A percentile compares a stretch with the other conserved stretches of the same genome.
phyloP scores from a whole-genome alignment of 371 early-diverging fungal species.

The Furculomyces boomerangus region DNA sequence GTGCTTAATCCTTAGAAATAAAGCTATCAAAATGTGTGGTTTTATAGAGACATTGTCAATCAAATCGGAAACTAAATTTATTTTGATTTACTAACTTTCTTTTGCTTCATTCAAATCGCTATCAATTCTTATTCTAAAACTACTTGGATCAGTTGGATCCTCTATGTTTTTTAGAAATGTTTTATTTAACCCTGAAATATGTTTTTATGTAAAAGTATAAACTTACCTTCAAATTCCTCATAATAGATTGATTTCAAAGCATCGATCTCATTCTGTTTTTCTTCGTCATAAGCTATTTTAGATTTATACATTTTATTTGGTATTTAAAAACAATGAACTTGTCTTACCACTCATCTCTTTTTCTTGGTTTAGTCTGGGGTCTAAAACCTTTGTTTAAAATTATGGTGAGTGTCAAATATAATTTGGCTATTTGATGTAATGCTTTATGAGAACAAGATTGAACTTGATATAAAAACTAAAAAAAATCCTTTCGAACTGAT shows the following conservation, averaged over 20 bases:
- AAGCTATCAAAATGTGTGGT: slow-evolving; percentile 2
- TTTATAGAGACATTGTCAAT: slow-evolving; percentile 4
- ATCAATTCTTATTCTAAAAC: not conserved
- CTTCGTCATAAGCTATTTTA: slow-evolving; percentile 47
- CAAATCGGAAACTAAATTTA: not conserved
- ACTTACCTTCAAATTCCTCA: slow-evolving; percentile 59
- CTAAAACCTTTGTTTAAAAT: no score
- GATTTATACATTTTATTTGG: no score
- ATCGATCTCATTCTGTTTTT: slow-evolving; percentile 74
- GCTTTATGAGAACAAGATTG: no score
- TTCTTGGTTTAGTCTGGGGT: no score
- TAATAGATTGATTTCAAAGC: slow-evolving; percentile 84
- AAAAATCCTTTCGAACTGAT: no score
- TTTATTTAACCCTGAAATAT: no score
- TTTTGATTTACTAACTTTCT: not conserved
- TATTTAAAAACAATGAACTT: no score
- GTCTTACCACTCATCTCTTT: no score
- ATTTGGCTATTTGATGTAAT: no score
- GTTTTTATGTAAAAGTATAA: not conserved
- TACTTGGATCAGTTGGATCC: not conserved
- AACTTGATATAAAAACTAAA: no score
- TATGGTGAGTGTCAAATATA: no score
- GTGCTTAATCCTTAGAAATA: slow-evolving; percentile 52
- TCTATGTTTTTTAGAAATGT: slow-evolving; percentile 4
- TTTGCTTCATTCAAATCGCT: slow-evolving; percentile 10